Evolutionary conservation across 805 yeast species (phyloP).

Genomic region (Yarrowia sp.): DNA sequence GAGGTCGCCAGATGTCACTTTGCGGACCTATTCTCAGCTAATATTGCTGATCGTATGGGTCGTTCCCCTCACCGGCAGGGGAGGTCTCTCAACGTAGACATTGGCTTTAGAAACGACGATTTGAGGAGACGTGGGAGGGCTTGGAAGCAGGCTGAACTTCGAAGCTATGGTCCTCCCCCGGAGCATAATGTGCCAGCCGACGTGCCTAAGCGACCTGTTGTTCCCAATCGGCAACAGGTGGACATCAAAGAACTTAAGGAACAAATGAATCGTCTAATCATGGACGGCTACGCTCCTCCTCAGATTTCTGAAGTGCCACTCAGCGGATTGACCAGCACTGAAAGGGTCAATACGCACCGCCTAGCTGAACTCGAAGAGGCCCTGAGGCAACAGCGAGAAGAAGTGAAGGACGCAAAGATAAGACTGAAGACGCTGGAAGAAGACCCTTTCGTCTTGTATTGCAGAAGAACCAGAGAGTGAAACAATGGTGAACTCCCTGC

Average conservation of each 20-base stretch:
- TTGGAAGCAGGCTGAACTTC: not conserved
- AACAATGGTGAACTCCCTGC: too few species aligned
- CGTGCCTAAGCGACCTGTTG: not conserved
- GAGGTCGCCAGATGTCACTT: not conserved
- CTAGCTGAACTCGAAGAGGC: not conserved
- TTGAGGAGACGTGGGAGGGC: not conserved
- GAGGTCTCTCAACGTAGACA: not conserved
- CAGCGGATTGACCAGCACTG: not conserved
- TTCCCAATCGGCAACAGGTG: not conserved
- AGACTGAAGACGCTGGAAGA: not conserved
- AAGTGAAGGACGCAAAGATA: not conserved
- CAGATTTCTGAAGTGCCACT: not conserved
- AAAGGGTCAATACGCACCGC: not conserved
- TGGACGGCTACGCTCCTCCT: not conserved
- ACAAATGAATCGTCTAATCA: not conserved
- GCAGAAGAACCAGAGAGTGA: not conserved
- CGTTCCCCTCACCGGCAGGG: not conserved
- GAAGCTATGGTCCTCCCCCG: not conserved
- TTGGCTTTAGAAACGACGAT: not conserved
- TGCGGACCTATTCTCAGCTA: not conserved
- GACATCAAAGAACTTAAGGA: not conserved
- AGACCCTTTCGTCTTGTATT: not conserved
- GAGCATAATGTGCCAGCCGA: not conserved
- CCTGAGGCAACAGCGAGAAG: not conserved
- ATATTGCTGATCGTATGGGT: not conserved